These are phyloP conservation scores for Scenedesmus sp. DNA, from an alignment of 163 green algal species.

Conservation along the genomic window DNA sequence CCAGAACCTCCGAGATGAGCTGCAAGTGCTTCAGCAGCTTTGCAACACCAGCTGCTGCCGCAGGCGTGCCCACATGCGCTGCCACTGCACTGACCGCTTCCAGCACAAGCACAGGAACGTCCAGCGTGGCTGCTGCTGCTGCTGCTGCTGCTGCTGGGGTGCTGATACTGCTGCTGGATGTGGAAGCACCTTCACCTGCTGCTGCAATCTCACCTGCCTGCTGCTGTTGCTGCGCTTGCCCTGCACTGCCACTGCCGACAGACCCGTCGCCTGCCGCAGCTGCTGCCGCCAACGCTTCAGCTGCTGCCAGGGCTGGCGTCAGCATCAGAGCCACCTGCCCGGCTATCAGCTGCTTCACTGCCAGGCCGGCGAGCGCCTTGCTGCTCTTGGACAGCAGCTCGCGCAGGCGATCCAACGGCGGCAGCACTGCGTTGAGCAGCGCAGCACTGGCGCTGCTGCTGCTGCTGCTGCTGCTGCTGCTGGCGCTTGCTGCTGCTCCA, in stretches of 20 bases:
- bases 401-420: conserved; percentile 48
- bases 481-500: neutral
- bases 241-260: neutral
- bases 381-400: conserved; percentile 59
- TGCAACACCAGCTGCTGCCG: neutral
- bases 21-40: conserved; percentile 49
- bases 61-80: neutral
- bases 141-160: neutral
- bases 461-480: conserved; percentile 4
- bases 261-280: neutral
- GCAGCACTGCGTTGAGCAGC: neutral
- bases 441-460: conserved; percentile 20
- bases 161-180: neutral
- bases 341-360: conserved; percentile 27
- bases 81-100: conserved; percentile 16
- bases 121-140: conserved; percentile 6
- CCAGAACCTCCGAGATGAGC: conserved; percentile 27
- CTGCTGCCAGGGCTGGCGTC: conserved; percentile 23
- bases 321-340: conserved; percentile 38
- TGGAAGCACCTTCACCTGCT: neutral
- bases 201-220: neutral
- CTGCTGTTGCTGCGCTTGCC: conserved; percentile 21
- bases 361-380: conserved; percentile 29
- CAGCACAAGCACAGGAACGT: neutral
- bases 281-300: neutral